Percentiles rank a stretch among this genome's conserved stretches.
phyloP scores from a whole-genome alignment of 805 yeast genomes.

The Candida orba region DNA sequence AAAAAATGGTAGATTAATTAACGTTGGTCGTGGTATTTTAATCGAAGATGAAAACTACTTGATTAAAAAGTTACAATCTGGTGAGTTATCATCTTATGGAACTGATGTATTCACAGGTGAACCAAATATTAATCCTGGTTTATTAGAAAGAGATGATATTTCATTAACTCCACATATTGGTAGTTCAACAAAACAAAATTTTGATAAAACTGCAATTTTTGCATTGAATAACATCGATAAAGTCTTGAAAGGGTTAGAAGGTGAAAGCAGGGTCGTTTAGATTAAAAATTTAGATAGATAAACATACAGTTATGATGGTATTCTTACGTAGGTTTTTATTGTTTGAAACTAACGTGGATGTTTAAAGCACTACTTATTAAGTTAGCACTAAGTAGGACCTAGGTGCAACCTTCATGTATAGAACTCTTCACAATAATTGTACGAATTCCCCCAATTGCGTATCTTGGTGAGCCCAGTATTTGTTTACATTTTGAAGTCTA shows the following conservation, averaged over 20 bases:
- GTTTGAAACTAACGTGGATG: too few species aligned
- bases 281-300: neutral
- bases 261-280: conserved; percentile 15
- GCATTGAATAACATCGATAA: conserved; percentile 38
- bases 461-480: too few species aligned
- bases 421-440: too few species aligned
- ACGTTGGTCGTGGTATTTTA: conserved; percentile 54
- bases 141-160: conserved; percentile 33
- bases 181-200: conserved; percentile 44
- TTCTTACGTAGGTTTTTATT: too few species aligned
- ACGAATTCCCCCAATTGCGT: too few species aligned
- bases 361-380: too few species aligned
- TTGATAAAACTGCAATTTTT: conserved; percentile 34
- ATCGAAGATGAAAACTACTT: conserved; percentile 43
- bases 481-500: too few species aligned
- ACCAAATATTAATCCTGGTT: conserved; percentile 32
- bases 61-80: conserved; percentile 29
- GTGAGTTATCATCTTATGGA: conserved; percentile 48
- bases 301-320: too few species aligned
- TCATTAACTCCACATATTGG: conserved; percentile 58
- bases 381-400: too few species aligned
- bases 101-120: conserved; percentile 55
- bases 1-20: conserved; percentile 41
- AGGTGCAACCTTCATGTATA: too few species aligned
- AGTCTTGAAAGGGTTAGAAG: conserved; percentile 26